These are phyloP conservation scores for Dactylellina haptotyla DNA, from an alignment of 2,329 filamentous ascomycete genomes.

Conservation along the genomic window DNA sequence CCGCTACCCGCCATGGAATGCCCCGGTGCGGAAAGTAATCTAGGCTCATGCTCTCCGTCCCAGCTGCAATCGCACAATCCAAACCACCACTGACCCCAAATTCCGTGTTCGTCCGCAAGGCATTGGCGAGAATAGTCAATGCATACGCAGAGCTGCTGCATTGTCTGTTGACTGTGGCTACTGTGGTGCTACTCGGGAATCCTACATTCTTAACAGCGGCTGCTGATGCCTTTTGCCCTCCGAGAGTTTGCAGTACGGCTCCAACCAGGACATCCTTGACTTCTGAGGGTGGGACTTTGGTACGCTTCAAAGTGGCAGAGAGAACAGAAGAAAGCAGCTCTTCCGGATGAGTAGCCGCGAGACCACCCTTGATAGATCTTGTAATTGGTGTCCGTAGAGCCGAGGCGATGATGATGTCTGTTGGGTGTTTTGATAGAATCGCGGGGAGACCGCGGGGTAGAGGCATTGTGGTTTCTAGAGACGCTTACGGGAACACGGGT, in stretches of 20 bases:
- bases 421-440: conserved; percentile 79
- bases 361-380: conserved; percentile 80
- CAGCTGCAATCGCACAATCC: conserved; percentile 79
- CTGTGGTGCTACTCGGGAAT: conserved; percentile 75
- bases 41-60: conserved; percentile 92
- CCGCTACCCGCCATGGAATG: conserved; percentile 45
- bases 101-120: conserved; percentile 69
- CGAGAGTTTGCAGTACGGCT: conserved; percentile 88
- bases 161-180: conserved; percentile 89
- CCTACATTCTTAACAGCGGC: conserved; percentile 90
- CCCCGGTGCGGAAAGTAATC: conserved; percentile 53
- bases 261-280: conserved; percentile 87
- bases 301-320: conserved; percentile 75
- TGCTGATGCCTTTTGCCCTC: conserved; percentile 86
- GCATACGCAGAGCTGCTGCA: conserved; percentile 82
- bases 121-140: conserved; percentile 77
- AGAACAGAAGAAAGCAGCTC: conserved; percentile 78
- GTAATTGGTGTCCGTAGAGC: conserved; percentile 89
- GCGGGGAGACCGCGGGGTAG: conserved; percentile 70
- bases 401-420: conserved; percentile 87
- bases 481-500: background rate
- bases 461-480: conserved; percentile 18
- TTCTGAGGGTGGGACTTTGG: conserved; percentile 74
- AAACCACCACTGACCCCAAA: conserved; percentile 68
- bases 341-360: conserved; percentile 90